Conservation (phyloP, 2,329 filamentous ascomycete genomes). For the Lecanicillium sp. region DNA sequence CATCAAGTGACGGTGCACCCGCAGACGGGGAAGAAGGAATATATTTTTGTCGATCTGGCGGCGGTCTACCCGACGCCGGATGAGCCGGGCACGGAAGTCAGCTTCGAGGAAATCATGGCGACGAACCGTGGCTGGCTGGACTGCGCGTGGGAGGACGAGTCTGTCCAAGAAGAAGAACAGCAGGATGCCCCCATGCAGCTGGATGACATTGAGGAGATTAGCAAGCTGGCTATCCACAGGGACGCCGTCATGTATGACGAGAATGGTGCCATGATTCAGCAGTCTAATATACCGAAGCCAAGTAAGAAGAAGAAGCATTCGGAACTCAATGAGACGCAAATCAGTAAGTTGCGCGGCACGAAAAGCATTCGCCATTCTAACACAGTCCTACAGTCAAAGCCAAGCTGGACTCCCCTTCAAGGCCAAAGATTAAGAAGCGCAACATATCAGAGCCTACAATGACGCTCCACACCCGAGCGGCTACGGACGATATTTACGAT, state of each 20-base stretch:
- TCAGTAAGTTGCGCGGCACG: conserved; percentile 53
- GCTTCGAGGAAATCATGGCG: conserved; percentile 89
- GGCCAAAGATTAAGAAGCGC: conserved; percentile 77
- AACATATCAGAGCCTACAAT: conserved; percentile 80
- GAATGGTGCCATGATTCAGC: conserved; percentile 48
- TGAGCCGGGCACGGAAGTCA: conserved; percentile 67
- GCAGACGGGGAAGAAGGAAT: conserved; percentile 74
- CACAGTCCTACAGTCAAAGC: conserved; percentile 63
- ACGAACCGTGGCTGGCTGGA: conserved; percentile 64
- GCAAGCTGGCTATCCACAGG: conserved; percentile 23
- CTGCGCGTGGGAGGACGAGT: conserved; percentile 47
- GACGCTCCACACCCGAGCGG: conserved; percentile 92
- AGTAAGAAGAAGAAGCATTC: conserved; percentile 70
- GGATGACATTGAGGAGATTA: conserved; percentile 28
- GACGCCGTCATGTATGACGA: conserved; percentile 45
- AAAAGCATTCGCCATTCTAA: conserved; percentile 22
- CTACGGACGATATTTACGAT: conserved; percentile 95
- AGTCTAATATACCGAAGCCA: conserved; percentile 39
- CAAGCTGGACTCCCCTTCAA: conserved; percentile 83
- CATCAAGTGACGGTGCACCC: conserved; percentile 79
- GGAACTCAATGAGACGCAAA: conserved; percentile 88
- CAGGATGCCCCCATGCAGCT: conserved; percentile 19
- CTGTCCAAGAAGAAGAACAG: conserved; percentile 29
- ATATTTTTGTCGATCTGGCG: conserved; percentile 81
- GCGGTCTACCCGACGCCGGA: conserved; percentile 75